Base-by-base conservation (phyloP, 495 filamentous ascomycete genomes). In the Astrothelium subdiscretum region DNA sequence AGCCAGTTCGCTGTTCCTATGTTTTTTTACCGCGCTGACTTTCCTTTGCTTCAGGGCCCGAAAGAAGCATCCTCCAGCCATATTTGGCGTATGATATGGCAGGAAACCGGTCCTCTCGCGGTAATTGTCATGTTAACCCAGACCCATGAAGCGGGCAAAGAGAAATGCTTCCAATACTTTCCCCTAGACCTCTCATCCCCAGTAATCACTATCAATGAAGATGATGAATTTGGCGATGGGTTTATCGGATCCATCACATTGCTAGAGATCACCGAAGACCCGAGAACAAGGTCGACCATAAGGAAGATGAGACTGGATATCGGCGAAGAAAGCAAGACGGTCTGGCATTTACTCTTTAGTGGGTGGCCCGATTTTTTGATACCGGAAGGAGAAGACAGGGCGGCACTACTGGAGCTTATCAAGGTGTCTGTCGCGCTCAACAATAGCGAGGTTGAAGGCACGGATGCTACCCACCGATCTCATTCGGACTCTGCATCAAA, bases 41-140 rank as follows among this genome's bases (percentile, higher is more conserved):
- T 24, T 20, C 29, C 20, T 8, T 26, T 12, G 5, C 27, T 11
- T 20, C 76, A 96, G 81, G 92, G 92, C 10, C 94, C 94, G 0
- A 97, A 92, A 72, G 72, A 79, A 64, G 78, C 80, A 6, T 83
- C 81, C 3, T 77, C 85, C 40, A 80, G 85, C 65, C 89, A 96
- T 69, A 87, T 95, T 48, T 99, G 92, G 91, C 89, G 94, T 65
- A 99, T 99, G 94, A 78, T 96, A 31, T 90, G 90, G 74, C 86
- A 95, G 62, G 90, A 97, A 74, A 85, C 85, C 27, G 73, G 80
- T 26, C 85, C 85, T 38, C 86, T 89, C 0, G 89, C 84, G 1
- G 90, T 99, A 26, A 87, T 99, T 59, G 86, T 97, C 31, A 97
- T 97, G 95, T 82, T 97, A 65, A 97, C 92, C 24, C 88, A 92